Conservation (phyloP, 1,284 basidiomycete species). For the Trichosporon ovoides region DNA sequence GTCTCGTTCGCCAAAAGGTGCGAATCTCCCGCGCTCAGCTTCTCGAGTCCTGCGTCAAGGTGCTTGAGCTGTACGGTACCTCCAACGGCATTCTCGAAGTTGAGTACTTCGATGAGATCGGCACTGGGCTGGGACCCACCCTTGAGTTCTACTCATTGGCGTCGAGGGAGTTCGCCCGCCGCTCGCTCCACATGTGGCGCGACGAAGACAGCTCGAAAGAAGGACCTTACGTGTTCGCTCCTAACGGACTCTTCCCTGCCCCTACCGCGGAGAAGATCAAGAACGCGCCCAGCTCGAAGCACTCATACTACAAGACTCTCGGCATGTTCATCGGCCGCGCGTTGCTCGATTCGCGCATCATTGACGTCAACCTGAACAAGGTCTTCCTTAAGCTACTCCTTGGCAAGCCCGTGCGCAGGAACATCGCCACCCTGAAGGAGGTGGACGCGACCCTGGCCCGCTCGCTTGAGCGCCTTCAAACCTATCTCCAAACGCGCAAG, state of each 20-base stretch:
- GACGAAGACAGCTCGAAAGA: constrained; percentile 65
- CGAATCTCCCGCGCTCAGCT: constrained; percentile 91
- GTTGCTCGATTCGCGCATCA: constrained; percentile 92
- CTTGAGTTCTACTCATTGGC: constrained; percentile 95
- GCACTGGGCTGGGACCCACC: constrained; percentile 96
- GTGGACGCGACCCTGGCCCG: constrained; percentile 80
- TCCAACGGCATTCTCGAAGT: constrained; percentile 91
- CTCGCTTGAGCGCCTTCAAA: constrained; percentile 74
- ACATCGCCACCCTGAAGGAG: constrained; percentile 70
- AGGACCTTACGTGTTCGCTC: constrained; percentile 72
- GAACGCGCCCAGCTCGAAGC: constrained; percentile 36
- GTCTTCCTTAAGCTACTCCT: constrained; percentile 84
- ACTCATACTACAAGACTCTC: constrained; percentile 79
- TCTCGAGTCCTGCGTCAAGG: constrained; percentile 94
- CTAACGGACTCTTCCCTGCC: constrained; percentile 80
- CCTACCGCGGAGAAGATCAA: constrained; percentile 49
- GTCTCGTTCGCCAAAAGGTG: constrained; percentile 92
- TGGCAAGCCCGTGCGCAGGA: constrained; percentile 75
- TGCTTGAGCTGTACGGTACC: constrained; percentile 88
- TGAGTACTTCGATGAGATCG: constrained; percentile 98
- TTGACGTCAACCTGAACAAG: constrained; percentile 90
- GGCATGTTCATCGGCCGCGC: constrained; percentile 98
- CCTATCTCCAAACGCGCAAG: constrained; percentile 48
- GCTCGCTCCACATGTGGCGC: constrained; percentile 83
- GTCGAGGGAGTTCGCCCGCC: constrained; percentile 84